A percentile compares a stretch with the other conserved stretches of the same genome.
These are phyloP conservation scores for Cyanodermella asteris DNA, from an alignment of 2,329 filamentous ascomycete genomes.

Conservation along the genomic window DNA sequence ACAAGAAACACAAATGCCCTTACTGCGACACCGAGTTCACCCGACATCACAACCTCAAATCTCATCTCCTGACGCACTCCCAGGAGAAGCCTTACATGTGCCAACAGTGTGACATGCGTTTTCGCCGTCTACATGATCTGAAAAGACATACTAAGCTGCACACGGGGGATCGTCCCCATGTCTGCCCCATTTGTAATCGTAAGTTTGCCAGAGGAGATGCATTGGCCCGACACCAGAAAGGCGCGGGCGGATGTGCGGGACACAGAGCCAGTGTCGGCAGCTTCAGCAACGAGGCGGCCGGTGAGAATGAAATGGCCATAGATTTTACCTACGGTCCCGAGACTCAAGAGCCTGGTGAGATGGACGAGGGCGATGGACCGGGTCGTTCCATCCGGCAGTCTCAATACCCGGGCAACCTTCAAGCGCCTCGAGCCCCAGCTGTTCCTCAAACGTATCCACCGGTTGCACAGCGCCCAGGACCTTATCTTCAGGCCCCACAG, in stretches of 20 bases:
- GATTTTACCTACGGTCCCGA: too few relatives aligned
- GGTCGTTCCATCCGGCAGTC: too few relatives aligned
- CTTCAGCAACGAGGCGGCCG: constrained; percentile 53
- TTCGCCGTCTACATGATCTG: constrained; percentile 77
- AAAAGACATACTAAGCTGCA: constrained; percentile 94
- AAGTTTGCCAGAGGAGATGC: constrained; percentile 93
- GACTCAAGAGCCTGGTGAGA: too few relatives aligned
- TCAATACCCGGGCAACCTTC: too few relatives aligned
- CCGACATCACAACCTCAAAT: constrained; percentile 91
- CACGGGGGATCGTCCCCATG: constrained; percentile 85
- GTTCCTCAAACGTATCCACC: too few relatives aligned
- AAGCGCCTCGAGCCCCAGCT: too few relatives aligned
- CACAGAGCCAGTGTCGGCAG: constrained; percentile 67
- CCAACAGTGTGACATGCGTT: constrained; percentile 78
- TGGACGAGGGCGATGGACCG: too few relatives aligned
- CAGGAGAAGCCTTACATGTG: constrained; percentile 97
- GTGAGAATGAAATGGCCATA: constrained; percentile 27
- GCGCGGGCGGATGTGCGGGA: constrained; percentile 83
- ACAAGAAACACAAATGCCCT: constrained; percentile 88
- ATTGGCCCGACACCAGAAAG: constrained; percentile 83
- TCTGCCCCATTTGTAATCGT: constrained; percentile 82
- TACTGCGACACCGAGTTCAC: constrained; percentile 96
- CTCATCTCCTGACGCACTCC: constrained; percentile 87
- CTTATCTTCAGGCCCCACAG: too few relatives aligned
- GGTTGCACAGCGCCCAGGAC: too few relatives aligned